These are phyloP conservation scores for Cutaneotrichosporon sp. DNA, from an alignment of 1,284 basidiomycete species.

Conservation along the genomic window DNA sequence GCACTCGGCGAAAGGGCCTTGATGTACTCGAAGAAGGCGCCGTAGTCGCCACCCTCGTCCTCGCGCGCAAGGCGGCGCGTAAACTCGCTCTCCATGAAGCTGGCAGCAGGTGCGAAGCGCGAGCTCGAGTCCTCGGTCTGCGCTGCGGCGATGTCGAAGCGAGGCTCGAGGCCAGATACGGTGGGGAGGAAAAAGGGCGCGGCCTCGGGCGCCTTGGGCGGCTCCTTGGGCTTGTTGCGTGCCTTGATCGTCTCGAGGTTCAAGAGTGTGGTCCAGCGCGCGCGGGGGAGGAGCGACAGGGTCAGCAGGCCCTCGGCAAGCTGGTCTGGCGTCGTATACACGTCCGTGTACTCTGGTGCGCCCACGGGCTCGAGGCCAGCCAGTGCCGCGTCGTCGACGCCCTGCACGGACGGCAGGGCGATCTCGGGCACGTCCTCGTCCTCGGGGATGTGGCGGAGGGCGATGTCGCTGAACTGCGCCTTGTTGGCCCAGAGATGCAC, in stretches of 20 bases:
- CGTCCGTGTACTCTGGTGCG: slow-evolving; percentile 62
- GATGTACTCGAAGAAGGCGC: slow-evolving; percentile 77
- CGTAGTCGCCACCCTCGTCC: slow-evolving; percentile 65
- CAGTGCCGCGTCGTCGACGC: slow-evolving; percentile 66
- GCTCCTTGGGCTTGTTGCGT: slow-evolving; percentile 94
- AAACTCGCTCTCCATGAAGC: slow-evolving; percentile 70
- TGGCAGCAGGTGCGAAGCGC: slow-evolving; percentile 60
- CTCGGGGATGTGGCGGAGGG: slow-evolving; percentile 69
- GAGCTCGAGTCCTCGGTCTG: slow-evolving; percentile 55
- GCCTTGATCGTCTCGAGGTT: slow-evolving; percentile 96
- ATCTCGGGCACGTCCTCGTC: slow-evolving; percentile 72
- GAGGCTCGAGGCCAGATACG: slow-evolving; percentile 74
- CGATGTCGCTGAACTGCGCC: slow-evolving; percentile 84
- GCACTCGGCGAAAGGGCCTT: slow-evolving; percentile 87
- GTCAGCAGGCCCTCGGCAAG: slow-evolving; percentile 84
- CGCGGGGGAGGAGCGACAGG: slow-evolving; percentile 83
- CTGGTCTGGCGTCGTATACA: slow-evolving; percentile 80
- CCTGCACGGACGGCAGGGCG: slow-evolving; percentile 78
- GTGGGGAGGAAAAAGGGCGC: slow-evolving; percentile 98
- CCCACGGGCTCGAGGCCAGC: slow-evolving; percentile 64
- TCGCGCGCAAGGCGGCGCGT: slow-evolving; percentile 64
- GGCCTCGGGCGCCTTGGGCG: slow-evolving; percentile 89
- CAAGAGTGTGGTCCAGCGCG: slow-evolving; percentile 92
- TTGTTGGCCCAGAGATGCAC: slow-evolving; percentile 97
- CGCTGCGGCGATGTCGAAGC: slow-evolving; percentile 63